Evolutionary conservation across 2,329 filamentous ascomycete species (phyloP).

Genomic region (Lachnellula subtilissima): DNA sequence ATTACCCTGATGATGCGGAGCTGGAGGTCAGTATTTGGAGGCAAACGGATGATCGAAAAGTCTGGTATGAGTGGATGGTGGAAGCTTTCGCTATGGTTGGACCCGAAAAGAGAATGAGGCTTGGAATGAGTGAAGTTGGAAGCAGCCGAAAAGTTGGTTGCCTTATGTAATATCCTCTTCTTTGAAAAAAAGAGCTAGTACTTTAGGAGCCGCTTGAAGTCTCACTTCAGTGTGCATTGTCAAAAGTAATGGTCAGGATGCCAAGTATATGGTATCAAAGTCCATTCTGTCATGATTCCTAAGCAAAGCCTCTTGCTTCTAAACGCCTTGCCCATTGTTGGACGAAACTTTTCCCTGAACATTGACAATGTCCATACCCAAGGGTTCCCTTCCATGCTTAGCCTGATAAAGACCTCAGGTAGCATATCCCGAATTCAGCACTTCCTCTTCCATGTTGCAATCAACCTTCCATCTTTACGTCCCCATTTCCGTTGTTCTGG

Average conservation of each 20-base stretch:
- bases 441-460: not conserved
- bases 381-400: not conserved
- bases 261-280: constrained; percentile 12
- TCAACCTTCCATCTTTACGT: constrained; percentile 54
- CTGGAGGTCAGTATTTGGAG: constrained; percentile 93
- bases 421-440: not conserved
- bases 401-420: not conserved
- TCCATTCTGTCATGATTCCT: constrained; percentile 20
- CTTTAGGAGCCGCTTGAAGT: not conserved
- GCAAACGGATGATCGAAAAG: constrained; percentile 88
- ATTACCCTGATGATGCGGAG: constrained; percentile 78
- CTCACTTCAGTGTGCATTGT: not conserved
- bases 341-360: constrained; percentile 16
- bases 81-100: constrained; percentile 71
- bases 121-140: constrained; percentile 62
- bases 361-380: not conserved
- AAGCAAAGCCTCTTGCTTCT: constrained; percentile 17
- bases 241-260: not conserved
- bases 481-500: constrained; percentile 43
- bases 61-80: constrained; percentile 98
- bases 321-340: constrained; percentile 26
- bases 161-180: constrained; percentile 50
- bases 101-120: constrained; percentile 57
- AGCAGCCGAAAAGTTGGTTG: constrained; percentile 67
- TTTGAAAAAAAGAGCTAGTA: not conserved